These are phyloP conservation scores for Glebionis coronaria DNA, from an alignment of 129 eudicot genomes.

Conservation along the genomic window DNA sequence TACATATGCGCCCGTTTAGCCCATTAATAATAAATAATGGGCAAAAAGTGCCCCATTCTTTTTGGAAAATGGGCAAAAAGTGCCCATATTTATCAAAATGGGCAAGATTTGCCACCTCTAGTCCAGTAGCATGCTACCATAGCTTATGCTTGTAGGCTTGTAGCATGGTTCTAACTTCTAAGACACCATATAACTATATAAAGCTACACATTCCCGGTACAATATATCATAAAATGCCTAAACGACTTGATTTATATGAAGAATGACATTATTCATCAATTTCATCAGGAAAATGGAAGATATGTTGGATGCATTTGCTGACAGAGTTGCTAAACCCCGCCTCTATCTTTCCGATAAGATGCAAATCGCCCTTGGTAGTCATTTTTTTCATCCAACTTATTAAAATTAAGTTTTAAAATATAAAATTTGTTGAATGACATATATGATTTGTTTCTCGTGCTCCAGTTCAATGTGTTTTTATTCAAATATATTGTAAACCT, in stretches of 20 bases:
- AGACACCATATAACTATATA: not conserved
- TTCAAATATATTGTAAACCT: too few relatives aligned
- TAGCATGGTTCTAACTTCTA: not conserved
- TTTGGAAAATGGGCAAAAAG: too few relatives aligned
- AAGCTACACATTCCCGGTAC: not conserved
- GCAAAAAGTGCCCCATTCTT: too few relatives aligned
- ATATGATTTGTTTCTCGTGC: not conserved
- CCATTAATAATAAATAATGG: too few relatives aligned
- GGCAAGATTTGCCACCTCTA: too few relatives aligned
- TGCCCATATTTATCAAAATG: too few relatives aligned
- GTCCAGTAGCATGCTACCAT: not conserved
- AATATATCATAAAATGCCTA: not conserved
- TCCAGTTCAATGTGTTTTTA: not conserved
- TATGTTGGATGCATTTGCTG: constrained; percentile 84
- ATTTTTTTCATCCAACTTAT: not conserved
- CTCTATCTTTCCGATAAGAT: constrained; percentile 90
- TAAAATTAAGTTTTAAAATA: not conserved
- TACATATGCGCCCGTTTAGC: too few relatives aligned
- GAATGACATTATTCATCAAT: too few relatives aligned
- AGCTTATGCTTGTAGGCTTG: not conserved
- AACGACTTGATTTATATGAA: not conserved
- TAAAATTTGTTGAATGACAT: constrained; percentile 4
- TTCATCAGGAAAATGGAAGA: constrained; percentile 79
- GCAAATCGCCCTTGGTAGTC: constrained; percentile 95
- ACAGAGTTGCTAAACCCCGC: constrained; percentile 91